phyloP scores from a whole-genome alignment of 139 green algal genomes.

The Closterium sp. region DNA sequence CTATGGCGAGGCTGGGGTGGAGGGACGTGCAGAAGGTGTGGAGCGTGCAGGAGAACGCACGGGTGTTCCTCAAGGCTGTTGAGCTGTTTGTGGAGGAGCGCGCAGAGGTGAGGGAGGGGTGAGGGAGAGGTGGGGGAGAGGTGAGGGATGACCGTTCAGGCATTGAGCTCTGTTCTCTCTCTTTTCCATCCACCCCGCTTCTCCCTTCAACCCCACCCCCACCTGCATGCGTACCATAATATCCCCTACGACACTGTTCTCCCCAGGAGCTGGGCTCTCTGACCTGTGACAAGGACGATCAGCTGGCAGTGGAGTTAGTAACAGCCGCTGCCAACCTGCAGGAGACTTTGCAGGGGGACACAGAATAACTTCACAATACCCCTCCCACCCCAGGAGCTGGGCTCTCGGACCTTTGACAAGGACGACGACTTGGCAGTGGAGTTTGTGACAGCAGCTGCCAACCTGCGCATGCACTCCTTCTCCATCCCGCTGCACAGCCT shows the following conservation, averaged over 20 bases:
- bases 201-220: too few relatives aligned
- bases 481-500: slow-evolving; percentile 73
- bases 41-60: slow-evolving; percentile 49
- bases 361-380: too few relatives aligned
- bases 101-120: slow-evolving; percentile 13
- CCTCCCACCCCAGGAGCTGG: slow-evolving; percentile 55
- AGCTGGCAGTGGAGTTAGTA: slow-evolving; percentile 90
- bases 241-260: too few relatives aligned
- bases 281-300: slow-evolving; percentile 76
- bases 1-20: slow-evolving; percentile 16
- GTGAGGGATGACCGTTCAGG: too few relatives aligned
- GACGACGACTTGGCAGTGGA: slow-evolving; percentile 90
- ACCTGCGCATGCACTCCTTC: slow-evolving; percentile 79
- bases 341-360: too few relatives aligned
- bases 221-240: too few relatives aligned
- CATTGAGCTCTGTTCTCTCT: too few relatives aligned
- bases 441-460: slow-evolving; percentile 89
- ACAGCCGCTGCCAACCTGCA: slow-evolving; percentile 75
- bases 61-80: slow-evolving; percentile 75
- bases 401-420: slow-evolving; percentile 72
- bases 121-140: too few relatives aligned
- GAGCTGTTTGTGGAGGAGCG: slow-evolving; percentile 39
- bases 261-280: too few relatives aligned
- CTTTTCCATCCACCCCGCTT: too few relatives aligned
- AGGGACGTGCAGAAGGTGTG: slow-evolving; percentile 32